phyloP scores from a whole-genome alignment of 257 asterid species.

The Rubia yunnanensis region DNA sequence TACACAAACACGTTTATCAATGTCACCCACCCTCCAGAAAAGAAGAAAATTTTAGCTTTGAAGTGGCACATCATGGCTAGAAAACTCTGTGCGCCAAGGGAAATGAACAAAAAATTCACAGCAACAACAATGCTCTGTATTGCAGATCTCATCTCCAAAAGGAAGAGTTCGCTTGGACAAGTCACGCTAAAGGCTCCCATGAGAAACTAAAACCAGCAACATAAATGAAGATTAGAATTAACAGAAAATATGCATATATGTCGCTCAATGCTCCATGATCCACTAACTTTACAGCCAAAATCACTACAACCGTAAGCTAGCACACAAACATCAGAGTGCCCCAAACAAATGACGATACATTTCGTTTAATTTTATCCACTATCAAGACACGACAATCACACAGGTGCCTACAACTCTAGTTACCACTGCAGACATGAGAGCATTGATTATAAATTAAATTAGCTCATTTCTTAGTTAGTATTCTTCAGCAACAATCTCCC shows the following conservation, averaged over 20 bases:
- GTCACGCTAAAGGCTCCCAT: background rate
- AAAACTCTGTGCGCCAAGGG: background rate
- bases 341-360: conserved; percentile 27
- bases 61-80: background rate
- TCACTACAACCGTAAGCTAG: conserved; percentile 37
- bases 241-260: conserved; percentile 28
- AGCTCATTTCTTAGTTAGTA: too few relatives aligned
- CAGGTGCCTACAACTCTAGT: conserved; percentile 38
- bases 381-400: conserved; percentile 26
- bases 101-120: background rate
- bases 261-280: conserved; percentile 39
- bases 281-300: conserved; percentile 41
- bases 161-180: background rate
- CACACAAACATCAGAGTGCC: conserved; percentile 40
- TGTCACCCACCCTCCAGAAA: background rate
- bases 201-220: background rate
- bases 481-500: too few relatives aligned
- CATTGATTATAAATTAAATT: too few relatives aligned
- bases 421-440: too few relatives aligned
- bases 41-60: background rate
- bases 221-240: conserved; percentile 32
- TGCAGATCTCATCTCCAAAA: background rate
- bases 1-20: background rate
- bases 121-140: background rate
- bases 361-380: conserved; percentile 51